Evolutionary conservation across 306 rosid species (phyloP), one percentile per base, ranked within the genome.

Genomic region (Cucurbita maxima): DNA sequence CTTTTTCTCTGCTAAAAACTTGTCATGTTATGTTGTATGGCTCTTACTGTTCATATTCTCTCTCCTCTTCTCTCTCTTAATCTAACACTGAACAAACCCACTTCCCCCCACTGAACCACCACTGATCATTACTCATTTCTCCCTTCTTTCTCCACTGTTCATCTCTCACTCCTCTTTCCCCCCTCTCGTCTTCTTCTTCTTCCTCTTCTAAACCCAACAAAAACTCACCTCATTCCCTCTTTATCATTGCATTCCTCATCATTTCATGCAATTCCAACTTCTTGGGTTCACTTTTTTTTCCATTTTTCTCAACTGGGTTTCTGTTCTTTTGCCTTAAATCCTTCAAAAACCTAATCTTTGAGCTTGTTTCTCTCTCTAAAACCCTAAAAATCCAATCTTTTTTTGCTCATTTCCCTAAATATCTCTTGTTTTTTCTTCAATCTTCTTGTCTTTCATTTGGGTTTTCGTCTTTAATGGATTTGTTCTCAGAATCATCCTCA

Each of bases 1-100:
- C 87, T 84, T 88, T 25, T 67, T 79, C 77, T 25, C 91, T 90
- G 96, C 91, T 87, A 81, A 34, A 25, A 84, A 84, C 84, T 89
- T 90, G 96, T 90, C 93, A 87, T 83, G 76, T 52, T 51, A 7
- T 51, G 55, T 51, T 81, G 5, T 85, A 79, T 76, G 80, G 82
- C 80, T 81, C 79, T 80, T 18, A 74, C 68, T 41, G 18, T 36
- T 72, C 61, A 48, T 20, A 51, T 41, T 48, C 41, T 71, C 2
- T 70, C 40, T 38, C 56, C 58, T 7, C 10, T 18, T 52, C 78
- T 43, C 45, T 38, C 51, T 58, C 7, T 8, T n/a, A 54, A 50
- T 50, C 15, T 13, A 25, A 50, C 54, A 13, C 54, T 50, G 54
- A 25, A 25, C 30, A 25, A 50, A 50, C 56, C 56, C 56, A 52